Base-by-base conservation (phyloP, 805 yeast species). In the Ogataea angusta region DNA sequence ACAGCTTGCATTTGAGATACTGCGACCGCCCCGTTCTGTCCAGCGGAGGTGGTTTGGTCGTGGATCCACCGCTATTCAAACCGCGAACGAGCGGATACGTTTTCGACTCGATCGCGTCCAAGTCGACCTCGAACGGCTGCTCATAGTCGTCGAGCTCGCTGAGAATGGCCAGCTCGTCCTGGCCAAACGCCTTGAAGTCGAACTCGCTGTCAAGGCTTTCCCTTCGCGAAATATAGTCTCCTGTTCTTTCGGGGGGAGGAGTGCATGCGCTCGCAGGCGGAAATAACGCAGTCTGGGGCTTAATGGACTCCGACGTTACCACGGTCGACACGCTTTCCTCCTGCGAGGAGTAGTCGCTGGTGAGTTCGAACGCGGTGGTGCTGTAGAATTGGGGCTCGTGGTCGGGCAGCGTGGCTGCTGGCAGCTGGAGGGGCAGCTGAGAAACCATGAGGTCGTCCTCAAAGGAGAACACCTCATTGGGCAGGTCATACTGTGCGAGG, bases 31-130 rank as follows among this genome's bases (percentile, higher is more conserved):
- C 46, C 25, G 27, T 42, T 23, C 52, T 48, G 7, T 62, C 52
- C 6, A 64, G 37, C 10, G 68, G 72, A 17, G 83, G 83, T 2
- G 83, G 82, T 40, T 73, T 68, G 1, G 80, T 72, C 10, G 70
- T 63, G 24, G 75, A 63, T 0, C 83, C 82, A 15, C 84, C 83
- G 3, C 80, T 76, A 23, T 76, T 70, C 6, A 76, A 62, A 10
- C 84, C 84, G 46, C 85, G 64, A 6, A 76, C 66, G 4, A 78
- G 70, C 25, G 73, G 66, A 49, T 64, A 74, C 24, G 63, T 43
- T 18, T 48, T 46, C 16, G 42, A 39, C 24, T 43, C 21, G 18
- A 47, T 44, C 8, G 51, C 24, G 23, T 33, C 36, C 27, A 52
- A 38, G 19, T 44, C 45, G 13, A 48, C 25, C 16, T 12, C 33